A percentile compares a stretch with the other conserved stretches of the same genome.
phyloP scores from a whole-genome alignment of 208 protist genomes.

The Novymonas esmeraldas region DNA sequence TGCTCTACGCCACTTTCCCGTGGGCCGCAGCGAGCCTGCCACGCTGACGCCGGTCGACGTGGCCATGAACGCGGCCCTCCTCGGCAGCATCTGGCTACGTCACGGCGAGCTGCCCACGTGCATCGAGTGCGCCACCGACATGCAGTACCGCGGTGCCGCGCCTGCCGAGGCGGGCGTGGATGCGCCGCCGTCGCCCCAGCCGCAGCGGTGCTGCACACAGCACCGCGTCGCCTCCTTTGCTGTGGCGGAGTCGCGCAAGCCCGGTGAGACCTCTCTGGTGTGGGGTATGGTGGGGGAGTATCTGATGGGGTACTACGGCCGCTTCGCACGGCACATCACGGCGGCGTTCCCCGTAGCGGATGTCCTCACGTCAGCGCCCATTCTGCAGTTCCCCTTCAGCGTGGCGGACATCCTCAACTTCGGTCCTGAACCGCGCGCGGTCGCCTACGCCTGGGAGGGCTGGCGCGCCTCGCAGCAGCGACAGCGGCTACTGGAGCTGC shows the following conservation, averaged over 20 bases:
- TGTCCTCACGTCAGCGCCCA: slow-evolving; percentile 17
- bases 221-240: slow-evolving; percentile 27
- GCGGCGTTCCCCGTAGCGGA: slow-evolving; percentile 40
- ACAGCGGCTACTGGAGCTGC: slow-evolving; percentile 17
- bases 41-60: slow-evolving; percentile 71
- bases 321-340: slow-evolving; percentile 29
- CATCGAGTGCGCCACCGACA: slow-evolving; percentile 2
- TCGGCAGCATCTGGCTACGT: slow-evolving; percentile 19
- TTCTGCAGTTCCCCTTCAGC: slow-evolving; percentile 36
- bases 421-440: slow-evolving; percentile 29
- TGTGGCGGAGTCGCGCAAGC: slow-evolving; percentile 22
- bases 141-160: slow-evolving; percentile 6
- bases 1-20: slow-evolving; percentile 46
- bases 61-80: slow-evolving; percentile 50
- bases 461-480: slow-evolving; percentile 30
- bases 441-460: slow-evolving; percentile 24
- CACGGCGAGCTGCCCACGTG: slow-evolving; percentile 19
- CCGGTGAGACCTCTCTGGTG: slow-evolving; percentile 38
- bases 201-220: not conserved
- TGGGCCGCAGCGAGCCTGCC: slow-evolving; percentile 37
- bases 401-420: slow-evolving; percentile 28
- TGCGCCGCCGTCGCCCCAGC: not conserved
- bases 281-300: slow-evolving; percentile 85
- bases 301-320: slow-evolving; percentile 74
- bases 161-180: not conserved